Evolutionary conservation across 345 rosid species (phyloP).

Genomic region (Gossypium herbaceum): DNA sequence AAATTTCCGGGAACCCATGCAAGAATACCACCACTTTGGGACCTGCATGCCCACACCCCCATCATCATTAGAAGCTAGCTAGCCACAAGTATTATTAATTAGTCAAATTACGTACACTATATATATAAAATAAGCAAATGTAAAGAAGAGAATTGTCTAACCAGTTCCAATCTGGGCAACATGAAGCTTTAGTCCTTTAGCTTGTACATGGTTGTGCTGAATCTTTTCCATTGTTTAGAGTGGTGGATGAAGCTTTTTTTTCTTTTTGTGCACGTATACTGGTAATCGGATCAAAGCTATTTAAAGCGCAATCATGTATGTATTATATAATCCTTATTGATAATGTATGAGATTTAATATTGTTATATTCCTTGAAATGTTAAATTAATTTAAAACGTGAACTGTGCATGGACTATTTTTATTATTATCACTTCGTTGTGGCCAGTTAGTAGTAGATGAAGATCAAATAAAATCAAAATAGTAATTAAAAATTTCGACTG

Average conservation of each 20-base stretch:
- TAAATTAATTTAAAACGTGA: not conserved
- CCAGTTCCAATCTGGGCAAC: conserved; percentile 8
- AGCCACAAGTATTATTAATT: not conserved
- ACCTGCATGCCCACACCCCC: not conserved
- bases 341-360: not conserved
- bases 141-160: not conserved
- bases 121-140: too few species aligned
- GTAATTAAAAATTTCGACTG: too few species aligned
- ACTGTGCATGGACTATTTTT: not conserved
- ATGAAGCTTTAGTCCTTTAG: conserved; percentile 4
- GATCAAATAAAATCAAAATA: too few species aligned
- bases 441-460: not conserved
- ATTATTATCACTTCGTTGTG: not conserved
- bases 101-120: not conserved
- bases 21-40: conserved; percentile 30
- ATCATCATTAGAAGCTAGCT: not conserved
- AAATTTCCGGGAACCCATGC: conserved; percentile 44
- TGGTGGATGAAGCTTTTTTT: not conserved
- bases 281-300: not conserved
- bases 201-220: conserved; percentile 9
- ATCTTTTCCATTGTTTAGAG: conserved; percentile 11
- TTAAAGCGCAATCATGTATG: not conserved
- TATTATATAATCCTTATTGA: too few species aligned
- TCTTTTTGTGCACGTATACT: too few species aligned
- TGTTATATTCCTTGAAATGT: not conserved